phyloP scores from a whole-genome alignment of 345 rosid species.

The Salix dunnii region DNA sequence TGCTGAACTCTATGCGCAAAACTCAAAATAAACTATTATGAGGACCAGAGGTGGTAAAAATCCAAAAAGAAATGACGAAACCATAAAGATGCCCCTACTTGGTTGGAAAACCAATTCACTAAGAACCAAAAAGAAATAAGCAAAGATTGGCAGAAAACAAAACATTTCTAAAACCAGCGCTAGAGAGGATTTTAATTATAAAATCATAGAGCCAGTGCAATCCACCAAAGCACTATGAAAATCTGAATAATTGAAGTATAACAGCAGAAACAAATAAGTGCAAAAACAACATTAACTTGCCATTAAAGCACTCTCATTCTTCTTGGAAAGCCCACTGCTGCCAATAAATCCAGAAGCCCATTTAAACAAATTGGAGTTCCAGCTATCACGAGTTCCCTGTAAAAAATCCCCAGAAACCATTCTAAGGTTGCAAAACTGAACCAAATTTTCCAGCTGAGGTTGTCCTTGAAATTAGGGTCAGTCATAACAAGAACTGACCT shows the following conservation, averaged over 20 bases:
- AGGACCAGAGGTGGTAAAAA: background rate
- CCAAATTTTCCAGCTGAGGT: background rate
- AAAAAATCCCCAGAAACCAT: constrained; percentile 16
- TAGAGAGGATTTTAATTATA: too few relatives aligned
- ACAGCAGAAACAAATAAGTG: background rate
- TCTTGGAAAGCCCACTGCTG: constrained; percentile 54
- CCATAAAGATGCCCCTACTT: background rate
- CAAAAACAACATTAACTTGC: constrained; percentile 27
- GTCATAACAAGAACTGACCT: constrained; percentile 41
- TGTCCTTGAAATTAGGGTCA: background rate
- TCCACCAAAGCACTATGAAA: background rate
- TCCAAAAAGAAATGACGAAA: background rate
- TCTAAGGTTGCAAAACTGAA: constrained; percentile 5
- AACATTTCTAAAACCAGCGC: background rate
- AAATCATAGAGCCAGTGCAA: background rate
- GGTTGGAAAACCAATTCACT: background rate
- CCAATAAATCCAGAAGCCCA: constrained; percentile 96
- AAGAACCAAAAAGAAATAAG: background rate
- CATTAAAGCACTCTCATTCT: constrained; percentile 29
- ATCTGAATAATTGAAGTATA: background rate
- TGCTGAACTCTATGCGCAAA: too few relatives aligned
- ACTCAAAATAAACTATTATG: too few relatives aligned
- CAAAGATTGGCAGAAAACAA: background rate
- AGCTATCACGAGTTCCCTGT: constrained; percentile 44
- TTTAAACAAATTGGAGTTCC: constrained; percentile 88